These are phyloP conservation scores for Zancudomyces culisetae DNA, from an alignment of 371 early-diverging fungal species.

Conservation along the genomic window DNA sequence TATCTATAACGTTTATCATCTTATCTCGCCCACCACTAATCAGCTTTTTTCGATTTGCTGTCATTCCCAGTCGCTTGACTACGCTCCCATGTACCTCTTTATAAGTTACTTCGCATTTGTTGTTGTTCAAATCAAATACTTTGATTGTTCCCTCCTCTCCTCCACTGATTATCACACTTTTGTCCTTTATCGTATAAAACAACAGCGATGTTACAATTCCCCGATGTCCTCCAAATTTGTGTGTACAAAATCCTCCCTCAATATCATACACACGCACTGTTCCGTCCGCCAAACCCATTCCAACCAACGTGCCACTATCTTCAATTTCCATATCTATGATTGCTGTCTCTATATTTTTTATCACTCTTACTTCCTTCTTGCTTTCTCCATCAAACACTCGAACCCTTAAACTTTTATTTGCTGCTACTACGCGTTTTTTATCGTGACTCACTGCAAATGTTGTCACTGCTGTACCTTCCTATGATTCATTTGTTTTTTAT, in stretches of 20 bases:
- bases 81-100: constrained; percentile 72
- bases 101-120: constrained; percentile 52
- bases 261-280: constrained; percentile 91
- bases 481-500: not conserved
- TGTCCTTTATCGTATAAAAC: constrained; percentile 46
- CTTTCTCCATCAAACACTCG: constrained; percentile 56
- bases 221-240: constrained; percentile 81
- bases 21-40: constrained; percentile 87
- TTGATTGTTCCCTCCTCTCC: constrained; percentile 78
- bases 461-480: constrained; percentile 65
- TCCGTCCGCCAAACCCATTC: constrained; percentile 92
- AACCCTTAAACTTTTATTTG: constrained; percentile 61
- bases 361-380: constrained; percentile 38
- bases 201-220: constrained; percentile 71
- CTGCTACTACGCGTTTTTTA: constrained; percentile 51
- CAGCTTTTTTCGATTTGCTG: constrained; percentile 47
- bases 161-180: constrained; percentile 54
- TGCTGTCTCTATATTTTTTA: constrained; percentile 83
- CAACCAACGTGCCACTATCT: constrained; percentile 66
- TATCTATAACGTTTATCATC: constrained; percentile 81
- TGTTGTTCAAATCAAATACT: constrained; percentile 66
- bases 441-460: constrained; percentile 70
- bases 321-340: constrained; percentile 85
- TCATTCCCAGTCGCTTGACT: constrained; percentile 71
- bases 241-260: constrained; percentile 81